A percentile compares a stretch with the other conserved stretches of the same genome.
Evolutionary conservation across 768 basidiomycete species (phyloP).

Genomic region (Cystofilobasidium bisporidii): DNA sequence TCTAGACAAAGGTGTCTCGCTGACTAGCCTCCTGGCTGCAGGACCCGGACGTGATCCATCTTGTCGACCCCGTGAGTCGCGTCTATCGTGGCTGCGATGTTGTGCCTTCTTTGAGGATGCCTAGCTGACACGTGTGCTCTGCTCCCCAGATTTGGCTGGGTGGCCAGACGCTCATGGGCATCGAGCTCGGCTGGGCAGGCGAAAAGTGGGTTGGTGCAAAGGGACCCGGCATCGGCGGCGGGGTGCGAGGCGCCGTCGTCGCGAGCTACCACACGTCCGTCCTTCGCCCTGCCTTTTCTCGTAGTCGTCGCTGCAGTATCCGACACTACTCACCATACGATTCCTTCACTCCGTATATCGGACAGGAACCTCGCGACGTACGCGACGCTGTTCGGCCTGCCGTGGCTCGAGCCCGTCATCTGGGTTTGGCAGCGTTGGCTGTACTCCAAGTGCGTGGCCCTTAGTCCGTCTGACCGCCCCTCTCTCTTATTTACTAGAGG

Average conservation of each 20-base stretch:
- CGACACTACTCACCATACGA: not conserved
- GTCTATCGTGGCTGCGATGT: no score
- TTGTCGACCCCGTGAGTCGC: constrained; percentile 31
- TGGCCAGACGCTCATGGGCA: constrained; percentile 43
- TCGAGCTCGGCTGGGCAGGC: constrained; percentile 42
- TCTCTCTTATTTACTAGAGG: no score
- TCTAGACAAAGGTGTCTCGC: not conserved
- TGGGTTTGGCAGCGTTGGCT: constrained; percentile 41
- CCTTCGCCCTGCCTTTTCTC: not conserved
- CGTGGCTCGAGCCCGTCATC: constrained; percentile 42
- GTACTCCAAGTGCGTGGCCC: constrained; percentile 37
- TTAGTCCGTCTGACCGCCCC: not conserved
- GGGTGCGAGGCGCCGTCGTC: constrained; percentile 40
- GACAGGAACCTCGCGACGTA: constrained; percentile 41
- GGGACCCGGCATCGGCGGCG: constrained; percentile 35
- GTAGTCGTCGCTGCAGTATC: no score
- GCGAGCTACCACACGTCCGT: constrained; percentile 44
- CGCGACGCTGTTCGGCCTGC: constrained; percentile 42
- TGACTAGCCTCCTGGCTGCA: no score
- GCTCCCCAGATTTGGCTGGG: constrained; percentile 45
- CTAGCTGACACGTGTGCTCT: not conserved
- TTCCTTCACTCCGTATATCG: no score
- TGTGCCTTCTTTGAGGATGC: no score
- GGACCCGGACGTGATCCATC: constrained; percentile 44
- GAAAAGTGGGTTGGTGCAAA: constrained; percentile 36